Conservation (phyloP, 768 basidiomycete species). For the Leucosporidium creatinivorum region DNA sequence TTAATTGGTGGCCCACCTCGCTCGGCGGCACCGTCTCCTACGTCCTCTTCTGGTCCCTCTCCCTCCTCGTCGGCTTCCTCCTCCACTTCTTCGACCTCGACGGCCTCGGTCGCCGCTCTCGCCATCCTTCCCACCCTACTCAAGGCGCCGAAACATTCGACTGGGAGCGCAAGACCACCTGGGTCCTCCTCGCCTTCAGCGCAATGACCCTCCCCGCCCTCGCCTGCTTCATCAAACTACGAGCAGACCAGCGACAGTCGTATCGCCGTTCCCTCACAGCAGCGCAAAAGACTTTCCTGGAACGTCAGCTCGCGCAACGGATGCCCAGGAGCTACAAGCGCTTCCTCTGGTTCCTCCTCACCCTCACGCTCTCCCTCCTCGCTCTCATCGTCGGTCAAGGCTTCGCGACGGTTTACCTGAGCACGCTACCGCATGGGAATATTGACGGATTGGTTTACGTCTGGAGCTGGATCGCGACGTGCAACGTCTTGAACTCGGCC, state of each 20-base stretch:
- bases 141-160: constrained; percentile 13
- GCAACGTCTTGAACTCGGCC: constrained; percentile 39
- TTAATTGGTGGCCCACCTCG: constrained; percentile 45
- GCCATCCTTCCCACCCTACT: not conserved
- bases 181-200: constrained; percentile 34
- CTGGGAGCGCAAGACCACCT: constrained; percentile 40
- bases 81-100: constrained; percentile 35
- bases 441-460: constrained; percentile 46
- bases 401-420: constrained; percentile 44
- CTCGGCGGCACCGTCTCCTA: constrained; percentile 45
- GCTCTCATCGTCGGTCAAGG: constrained; percentile 46
- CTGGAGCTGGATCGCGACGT: constrained; percentile 43
- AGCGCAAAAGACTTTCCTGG: constrained; percentile 43
- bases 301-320: constrained; percentile 38
- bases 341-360: constrained; percentile 47
- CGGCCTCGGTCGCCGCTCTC: constrained; percentile 25
- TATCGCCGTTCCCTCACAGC: constrained; percentile 42
- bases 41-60: constrained; percentile 39
- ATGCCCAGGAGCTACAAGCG: constrained; percentile 45
- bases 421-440: constrained; percentile 44
- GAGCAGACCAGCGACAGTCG: constrained; percentile 43
- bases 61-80: constrained; percentile 33
- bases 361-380: constrained; percentile 42
- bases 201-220: constrained; percentile 34
- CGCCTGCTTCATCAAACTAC: constrained; percentile 44